Conservation (phyloP, 768 basidiomycete genomes). For the Naganishia vaughanmartiniae region DNA sequence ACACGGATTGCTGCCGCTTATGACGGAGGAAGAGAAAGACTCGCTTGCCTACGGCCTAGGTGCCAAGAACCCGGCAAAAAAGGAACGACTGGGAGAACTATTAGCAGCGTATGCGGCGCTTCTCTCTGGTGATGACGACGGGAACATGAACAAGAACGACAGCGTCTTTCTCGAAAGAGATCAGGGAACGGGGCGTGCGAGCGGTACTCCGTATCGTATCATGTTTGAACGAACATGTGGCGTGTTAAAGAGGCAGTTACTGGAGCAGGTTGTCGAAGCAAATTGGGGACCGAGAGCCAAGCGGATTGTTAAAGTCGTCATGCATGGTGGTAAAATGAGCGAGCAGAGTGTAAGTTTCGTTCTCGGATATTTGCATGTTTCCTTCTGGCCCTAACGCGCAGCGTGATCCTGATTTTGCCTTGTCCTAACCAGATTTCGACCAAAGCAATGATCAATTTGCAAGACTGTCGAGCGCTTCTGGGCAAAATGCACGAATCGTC, state of each 20-base stretch:
- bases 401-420: constrained; percentile 1
- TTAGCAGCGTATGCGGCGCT: constrained; percentile 79
- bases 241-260: constrained; percentile 65
- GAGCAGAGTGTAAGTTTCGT: constrained; percentile 76
- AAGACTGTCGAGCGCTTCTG: constrained; percentile 77
- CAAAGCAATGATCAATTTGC: constrained; percentile 84
- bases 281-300: constrained; percentile 79
- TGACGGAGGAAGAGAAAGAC: constrained; percentile 60
- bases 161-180: constrained; percentile 66
- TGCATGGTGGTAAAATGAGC: constrained; percentile 84
- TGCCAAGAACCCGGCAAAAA: constrained; percentile 59
- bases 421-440: constrained; percentile 70
- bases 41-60: constrained; percentile 55
- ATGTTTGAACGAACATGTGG: constrained; percentile 72
- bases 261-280: constrained; percentile 77
- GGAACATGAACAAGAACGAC: constrained; percentile 64
- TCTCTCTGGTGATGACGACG: constrained; percentile 77
- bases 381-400: background rate
- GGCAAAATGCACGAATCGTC: constrained; percentile 75
- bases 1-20: constrained; percentile 63
- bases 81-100: constrained; percentile 59
- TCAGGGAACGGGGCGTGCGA: constrained; percentile 56
- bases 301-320: constrained; percentile 71
- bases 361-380: background rate
- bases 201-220: constrained; percentile 63